Conservation (phyloP, 1,139 yeast species). For the Ogataea hybrid region DNA sequence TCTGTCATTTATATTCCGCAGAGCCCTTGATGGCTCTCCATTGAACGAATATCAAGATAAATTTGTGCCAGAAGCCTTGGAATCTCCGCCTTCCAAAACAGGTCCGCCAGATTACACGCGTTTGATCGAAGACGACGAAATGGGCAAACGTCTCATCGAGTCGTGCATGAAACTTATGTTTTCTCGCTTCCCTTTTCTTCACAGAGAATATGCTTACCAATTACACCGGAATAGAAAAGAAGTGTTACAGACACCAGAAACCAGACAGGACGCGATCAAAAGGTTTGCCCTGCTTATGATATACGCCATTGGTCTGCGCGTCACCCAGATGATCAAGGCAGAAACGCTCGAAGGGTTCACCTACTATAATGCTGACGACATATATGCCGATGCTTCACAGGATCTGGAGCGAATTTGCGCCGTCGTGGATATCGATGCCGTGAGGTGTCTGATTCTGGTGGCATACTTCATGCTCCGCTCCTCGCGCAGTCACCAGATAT, state of each 20-base stretch:
- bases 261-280: constrained; percentile 9
- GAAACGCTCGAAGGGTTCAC: not conserved
- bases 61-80: not conserved
- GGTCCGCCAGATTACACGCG: constrained; percentile 5
- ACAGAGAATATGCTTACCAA: not conserved
- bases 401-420: constrained; percentile 15
- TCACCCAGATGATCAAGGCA: constrained; percentile 11
- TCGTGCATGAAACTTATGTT: constrained; percentile 14
- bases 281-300: constrained; percentile 14
- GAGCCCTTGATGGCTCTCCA: constrained; percentile 8
- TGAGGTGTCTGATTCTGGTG: constrained; percentile 17
- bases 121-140: constrained; percentile 10
- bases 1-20: constrained; percentile 11
- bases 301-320: constrained; percentile 19
- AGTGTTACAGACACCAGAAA: constrained; percentile 3
- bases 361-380: constrained; percentile 13
- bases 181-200: constrained; percentile 16
- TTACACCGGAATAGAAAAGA: constrained; percentile 14
- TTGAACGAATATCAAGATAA: constrained; percentile 6
- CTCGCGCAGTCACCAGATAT: constrained; percentile 19
- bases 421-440: constrained; percentile 15
- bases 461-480: constrained; percentile 20
- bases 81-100: not conserved
- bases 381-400: constrained; percentile 17
- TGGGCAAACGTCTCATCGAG: constrained; percentile 8